Conservation (phyloP, 2,329 filamentous ascomycete genomes). For the Cladosporium colombiae region DNA sequence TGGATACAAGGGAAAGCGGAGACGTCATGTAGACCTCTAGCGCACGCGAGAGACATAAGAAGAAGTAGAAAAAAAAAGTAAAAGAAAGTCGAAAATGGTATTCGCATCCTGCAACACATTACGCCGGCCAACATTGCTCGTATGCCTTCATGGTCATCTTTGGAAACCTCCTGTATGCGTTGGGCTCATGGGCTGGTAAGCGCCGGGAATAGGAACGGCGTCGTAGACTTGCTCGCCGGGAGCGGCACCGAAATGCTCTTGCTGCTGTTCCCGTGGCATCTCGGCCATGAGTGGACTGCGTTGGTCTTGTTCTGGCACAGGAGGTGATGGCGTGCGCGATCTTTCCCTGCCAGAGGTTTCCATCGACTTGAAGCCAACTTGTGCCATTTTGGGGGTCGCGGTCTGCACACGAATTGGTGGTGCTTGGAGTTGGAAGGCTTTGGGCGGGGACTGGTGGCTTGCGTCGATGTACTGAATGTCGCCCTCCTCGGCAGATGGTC, state of each 20-base stretch:
- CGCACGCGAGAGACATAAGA: constrained; percentile 5
- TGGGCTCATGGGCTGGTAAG: constrained; percentile 56
- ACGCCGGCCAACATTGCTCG: constrained; percentile 6
- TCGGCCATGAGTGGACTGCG: constrained; percentile 41
- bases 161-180: constrained; percentile 17
- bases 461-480: constrained; percentile 64
- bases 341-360: constrained; percentile 25
- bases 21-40: neutral
- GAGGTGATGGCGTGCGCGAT: constrained; percentile 28
- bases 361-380: constrained; percentile 62
- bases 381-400: constrained; percentile 70
- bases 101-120: constrained; percentile 1
- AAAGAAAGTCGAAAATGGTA: constrained; percentile 5
- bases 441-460: constrained; percentile 43
- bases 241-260: constrained; percentile 68
- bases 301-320: constrained; percentile 37
- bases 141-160: neutral
- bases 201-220: constrained; percentile 82
- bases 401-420: constrained; percentile 77
- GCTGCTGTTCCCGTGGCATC: constrained; percentile 48
- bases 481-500: constrained; percentile 38
- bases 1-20: neutral
- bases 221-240: constrained; percentile 84
- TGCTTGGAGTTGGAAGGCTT: constrained; percentile 83
- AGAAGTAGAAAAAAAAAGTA: neutral